Base-by-base conservation (phyloP, 345 rosid species). In the Noccaea bulbosa region DNA sequence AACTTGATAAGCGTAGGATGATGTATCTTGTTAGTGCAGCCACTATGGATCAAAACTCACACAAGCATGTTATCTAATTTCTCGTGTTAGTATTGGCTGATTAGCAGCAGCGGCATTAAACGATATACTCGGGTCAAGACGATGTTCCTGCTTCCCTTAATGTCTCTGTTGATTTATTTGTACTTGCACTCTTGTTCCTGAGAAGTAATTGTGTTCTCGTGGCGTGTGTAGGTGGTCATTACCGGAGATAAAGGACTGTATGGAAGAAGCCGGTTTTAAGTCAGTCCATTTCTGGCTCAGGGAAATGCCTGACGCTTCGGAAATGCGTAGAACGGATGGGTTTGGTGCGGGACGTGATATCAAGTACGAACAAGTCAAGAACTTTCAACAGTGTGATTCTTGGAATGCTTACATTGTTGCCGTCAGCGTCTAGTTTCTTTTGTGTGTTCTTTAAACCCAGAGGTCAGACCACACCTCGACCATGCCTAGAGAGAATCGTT, bases 321-420 rank as follows among this genome's bases (percentile, higher is more conserved):
- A 84, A 56, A 83, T 75, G 80, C 81, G 81, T 60, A 79, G 79
- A 8, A 81, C 87, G 30, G 81, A 82, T 41, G 97, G 97, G 38
- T 93, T 86, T 30, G 97, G 93, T n/a, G 82, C 69, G 0, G 89
- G 86, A 32, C 83, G 77, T 40, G 89, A 87, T 53, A 50, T 81
- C 50, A 93, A 88, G 72, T 90, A 90, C 47, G 90, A 93, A 75
- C 80, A 93, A 84, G 90, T 84, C 20, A 44, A 78, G 55, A 80
- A 62, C 69, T 90, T 93, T 70, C 82, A 83, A 58, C 97, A 93
- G 63, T 76, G 78, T 35, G 98, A 93, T 82, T 81, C 96, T 55
- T 93, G 97, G 98, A 93, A 93, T 79, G 97, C 98, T 11, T 93
- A 90, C 74, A 66, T 88, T 27, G 89, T 93, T 15, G 93, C 86